Evolutionary conservation across 2,329 filamentous ascomycete species (phyloP), one percentile per base, ranked within the genome.

Genomic region (Monosporascus cannonballus): DNA sequence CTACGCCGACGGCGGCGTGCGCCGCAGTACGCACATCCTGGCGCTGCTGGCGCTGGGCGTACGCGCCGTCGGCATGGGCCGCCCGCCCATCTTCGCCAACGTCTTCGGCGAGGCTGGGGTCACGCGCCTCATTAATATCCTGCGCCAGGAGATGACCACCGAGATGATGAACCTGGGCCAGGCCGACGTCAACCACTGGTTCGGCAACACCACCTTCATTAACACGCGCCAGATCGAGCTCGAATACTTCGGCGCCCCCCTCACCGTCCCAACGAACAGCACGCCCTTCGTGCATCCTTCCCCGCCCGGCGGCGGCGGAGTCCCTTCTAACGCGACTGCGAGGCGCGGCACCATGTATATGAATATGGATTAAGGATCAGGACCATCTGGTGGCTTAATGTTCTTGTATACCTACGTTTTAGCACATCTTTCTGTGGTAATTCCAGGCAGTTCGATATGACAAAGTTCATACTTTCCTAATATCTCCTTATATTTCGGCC

Each of bases 51-150:
- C 68, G 0, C 59, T 70, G 4, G 68, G 69, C 4, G 69, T 67
- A 6, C 55, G 58, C 5, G 66, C 64, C 20, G 67, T 71, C 15
- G 62, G 75, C 20, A 53, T 79, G 3, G 76, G 74, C 9, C 61
- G 75, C 15, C 67, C 72, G 3, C 67, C 75, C 55, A 76, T 79
- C 73, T 79, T 70, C 58, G 69, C 73, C 17, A 77, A 77, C 57
- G 63, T 72, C 18, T 79, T 73, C 55, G 76, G 76, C 6, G 62
- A 65, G 34, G 67, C 68, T 4, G 76, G 76, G 34, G 76, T 79
- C 0, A 59, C 61, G 50, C 68, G 67, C 54, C 69, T 67, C 1
- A 70, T 76, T 47, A 55, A 71, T 20, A 67, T 78, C 4, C 62
- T 78, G 52, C 76, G 74, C 67, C 63, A 69, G 48, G 75, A 78